Base-by-base conservation (phyloP, 495 filamentous ascomycete genomes). In the Lepraria neglecta region DNA sequence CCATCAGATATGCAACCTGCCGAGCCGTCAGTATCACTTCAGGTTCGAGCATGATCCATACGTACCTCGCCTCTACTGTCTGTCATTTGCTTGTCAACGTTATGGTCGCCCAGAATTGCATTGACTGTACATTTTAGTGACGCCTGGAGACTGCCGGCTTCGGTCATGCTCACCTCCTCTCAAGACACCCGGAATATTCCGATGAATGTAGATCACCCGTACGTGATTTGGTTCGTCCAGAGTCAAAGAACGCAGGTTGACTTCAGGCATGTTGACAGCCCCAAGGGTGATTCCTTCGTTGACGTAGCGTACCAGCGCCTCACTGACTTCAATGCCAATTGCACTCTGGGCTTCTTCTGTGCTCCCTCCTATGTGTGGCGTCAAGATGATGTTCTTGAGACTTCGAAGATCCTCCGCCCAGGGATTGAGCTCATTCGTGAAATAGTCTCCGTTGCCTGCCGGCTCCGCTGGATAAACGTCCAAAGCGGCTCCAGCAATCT, bases 271-370 rank as follows among this genome's bases (percentile, higher is more conserved):
- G 74, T 99, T 99, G 70, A 97, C 95, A 65, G 94, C 87, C 61
- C 89, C 91, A 51, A 90, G 74, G 21, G 95, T 99, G 57, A 82
- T 82, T 57, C 95, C 95, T 72, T 89, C 87, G 74, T 88, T 99
- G 71, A 97, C 92, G 71, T 97, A 97, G 62, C 88, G 82, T 54
- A 94, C 87, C 58, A 99, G 77, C 59, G 91, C 87, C 12, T 94
- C 85, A 47, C 81, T 83, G 45, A 99, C 94, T 78, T 99, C 95
- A 30, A 95, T 78, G 65, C 95, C 95, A 71, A 97, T 99, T 10
- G 95, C 92, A 57, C 89, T 84, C 75, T 99, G 95, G 6, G 95
- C 95, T 77, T 99, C 92, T 73, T 99, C 95, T 4, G 95, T 99
- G 74, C 89, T 95, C 38, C 94, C 94, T 58, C 94, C 94, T 69